A percentile compares a stretch with the other conserved stretches of the same genome.
Conservation (phyloP, 805 yeast genomes). For the Myxozyma sirexii region DNA sequence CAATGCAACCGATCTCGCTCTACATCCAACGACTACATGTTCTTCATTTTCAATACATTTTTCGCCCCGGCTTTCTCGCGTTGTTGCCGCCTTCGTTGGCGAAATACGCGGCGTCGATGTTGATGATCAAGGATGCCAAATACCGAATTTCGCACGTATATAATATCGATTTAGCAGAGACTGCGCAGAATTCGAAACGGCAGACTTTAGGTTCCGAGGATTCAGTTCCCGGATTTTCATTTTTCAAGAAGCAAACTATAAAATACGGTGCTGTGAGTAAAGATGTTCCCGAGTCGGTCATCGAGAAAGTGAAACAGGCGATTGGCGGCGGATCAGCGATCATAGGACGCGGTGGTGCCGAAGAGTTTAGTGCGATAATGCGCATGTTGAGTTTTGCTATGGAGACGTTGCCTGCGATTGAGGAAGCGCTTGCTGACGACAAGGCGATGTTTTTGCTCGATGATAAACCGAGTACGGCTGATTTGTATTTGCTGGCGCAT, state of each 20-base stretch:
- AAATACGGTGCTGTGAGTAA: background rate
- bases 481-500: conserved; percentile 30
- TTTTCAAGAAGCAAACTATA: conserved; percentile 19
- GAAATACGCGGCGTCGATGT: conserved; percentile 24
- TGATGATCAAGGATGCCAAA: conserved; percentile 20
- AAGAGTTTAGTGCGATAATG: conserved; percentile 26
- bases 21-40: conserved; percentile 35
- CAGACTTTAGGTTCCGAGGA: background rate
- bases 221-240: conserved; percentile 19
- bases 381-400: conserved; percentile 30
- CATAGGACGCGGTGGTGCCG: conserved; percentile 1
- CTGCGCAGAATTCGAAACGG: background rate
- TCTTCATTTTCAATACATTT: conserved; percentile 27
- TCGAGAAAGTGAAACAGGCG: conserved; percentile 15
- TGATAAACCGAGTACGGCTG: conserved; percentile 28
- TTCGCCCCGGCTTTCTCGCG: conserved; percentile 30
- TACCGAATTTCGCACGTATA: conserved; percentile 20
- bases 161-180: conserved; percentile 17
- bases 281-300: conserved; percentile 13
- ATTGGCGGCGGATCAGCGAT: conserved; percentile 16
- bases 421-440: background rate
- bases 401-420: conserved; percentile 20
- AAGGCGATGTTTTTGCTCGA: background rate
- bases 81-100: conserved; percentile 15
- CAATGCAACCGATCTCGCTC: conserved; percentile 26